Conservation (phyloP, 1,284 basidiomycete species). For the Coriolopsis trogii region DNA sequence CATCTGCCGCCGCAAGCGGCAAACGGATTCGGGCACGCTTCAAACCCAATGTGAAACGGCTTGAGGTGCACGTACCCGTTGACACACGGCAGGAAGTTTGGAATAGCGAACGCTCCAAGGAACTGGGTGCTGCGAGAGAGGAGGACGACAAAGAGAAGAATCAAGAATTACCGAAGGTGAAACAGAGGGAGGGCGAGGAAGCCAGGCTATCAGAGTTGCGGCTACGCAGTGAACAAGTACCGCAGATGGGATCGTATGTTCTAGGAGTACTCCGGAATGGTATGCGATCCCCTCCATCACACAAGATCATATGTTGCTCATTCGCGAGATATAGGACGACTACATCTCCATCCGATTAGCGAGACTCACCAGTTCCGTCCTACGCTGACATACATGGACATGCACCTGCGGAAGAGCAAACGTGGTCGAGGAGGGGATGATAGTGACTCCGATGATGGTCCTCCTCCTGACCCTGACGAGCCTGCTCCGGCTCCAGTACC, state of each 20-base stretch:
- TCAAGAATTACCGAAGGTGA: conserved; percentile 46
- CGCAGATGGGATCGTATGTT: conserved; percentile 66
- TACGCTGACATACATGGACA: conserved; percentile 76
- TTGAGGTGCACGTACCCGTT: conserved; percentile 78
- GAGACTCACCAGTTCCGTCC: conserved; percentile 81
- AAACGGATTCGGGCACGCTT: conserved; percentile 74
- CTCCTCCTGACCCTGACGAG: conserved; percentile 80
- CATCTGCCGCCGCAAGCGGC: conserved; percentile 69
- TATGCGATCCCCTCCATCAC: conserved; percentile 38
- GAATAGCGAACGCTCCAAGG: conserved; percentile 68
- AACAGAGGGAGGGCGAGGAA: conserved; percentile 52
- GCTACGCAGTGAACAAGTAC: conserved; percentile 70
- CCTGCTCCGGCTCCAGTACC: conserved; percentile 44
- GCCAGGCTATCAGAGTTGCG: conserved; percentile 67
- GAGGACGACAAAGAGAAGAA: conserved; percentile 79
- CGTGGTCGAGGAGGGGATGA: conserved; percentile 49
- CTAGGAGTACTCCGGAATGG: conserved; percentile 75
- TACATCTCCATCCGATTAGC: conserved; percentile 77
- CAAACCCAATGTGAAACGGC: conserved; percentile 60
- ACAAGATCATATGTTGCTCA: neutral
- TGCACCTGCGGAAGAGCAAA: conserved; percentile 62
- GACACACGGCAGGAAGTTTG: conserved; percentile 79
- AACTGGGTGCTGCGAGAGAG: conserved; percentile 61
- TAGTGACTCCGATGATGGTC: conserved; percentile 73
- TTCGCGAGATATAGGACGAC: conserved; percentile 66